Percentiles rank a stretch among this genome's conserved stretches.
phyloP scores from a whole-genome alignment of 371 early-diverging fungal species.

The Syncephalis plumigaleata region DNA sequence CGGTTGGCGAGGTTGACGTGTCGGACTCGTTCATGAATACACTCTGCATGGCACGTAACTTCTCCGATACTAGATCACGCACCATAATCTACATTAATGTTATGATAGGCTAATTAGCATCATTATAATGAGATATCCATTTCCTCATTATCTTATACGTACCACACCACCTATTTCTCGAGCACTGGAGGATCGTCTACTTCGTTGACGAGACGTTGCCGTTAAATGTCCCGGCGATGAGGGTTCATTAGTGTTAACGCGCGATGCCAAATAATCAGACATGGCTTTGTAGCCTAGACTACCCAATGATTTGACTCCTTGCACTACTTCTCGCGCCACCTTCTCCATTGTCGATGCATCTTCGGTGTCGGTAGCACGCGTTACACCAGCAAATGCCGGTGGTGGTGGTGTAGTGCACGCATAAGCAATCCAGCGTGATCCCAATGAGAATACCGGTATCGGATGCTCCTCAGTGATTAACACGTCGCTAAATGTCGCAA shows the following conservation, averaged over 20 bases:
- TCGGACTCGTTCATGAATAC: neutral
- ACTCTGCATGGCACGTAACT: neutral
- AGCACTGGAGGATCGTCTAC: no score
- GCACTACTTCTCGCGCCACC: slow-evolving; percentile 49
- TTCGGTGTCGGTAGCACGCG: no score
- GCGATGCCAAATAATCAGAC: neutral
- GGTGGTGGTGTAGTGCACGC: slow-evolving; percentile 25
- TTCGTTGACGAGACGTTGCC: no score
- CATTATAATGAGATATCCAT: no score
- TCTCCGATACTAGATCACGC: neutral
- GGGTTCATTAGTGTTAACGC: no score
- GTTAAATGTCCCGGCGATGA: no score
- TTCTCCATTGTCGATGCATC: slow-evolving; percentile 7
- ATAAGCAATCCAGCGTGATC: slow-evolving; percentile 41
- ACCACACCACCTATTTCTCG: no score
- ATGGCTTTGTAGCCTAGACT: slow-evolving; percentile 6
- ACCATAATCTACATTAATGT: neutral
- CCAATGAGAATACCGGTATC: slow-evolving; percentile 32
- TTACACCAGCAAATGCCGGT: neutral
- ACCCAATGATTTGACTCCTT: slow-evolving; percentile 47
- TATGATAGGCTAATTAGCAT: no score
- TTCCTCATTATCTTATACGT: no score
- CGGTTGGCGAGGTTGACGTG: no score
- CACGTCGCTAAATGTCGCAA: slow-evolving; percentile 23
- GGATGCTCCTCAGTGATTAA: slow-evolving; percentile 15